Conservation (phyloP, 2,329 filamentous ascomycete species). For the Aspergillus amoenus region DNA sequence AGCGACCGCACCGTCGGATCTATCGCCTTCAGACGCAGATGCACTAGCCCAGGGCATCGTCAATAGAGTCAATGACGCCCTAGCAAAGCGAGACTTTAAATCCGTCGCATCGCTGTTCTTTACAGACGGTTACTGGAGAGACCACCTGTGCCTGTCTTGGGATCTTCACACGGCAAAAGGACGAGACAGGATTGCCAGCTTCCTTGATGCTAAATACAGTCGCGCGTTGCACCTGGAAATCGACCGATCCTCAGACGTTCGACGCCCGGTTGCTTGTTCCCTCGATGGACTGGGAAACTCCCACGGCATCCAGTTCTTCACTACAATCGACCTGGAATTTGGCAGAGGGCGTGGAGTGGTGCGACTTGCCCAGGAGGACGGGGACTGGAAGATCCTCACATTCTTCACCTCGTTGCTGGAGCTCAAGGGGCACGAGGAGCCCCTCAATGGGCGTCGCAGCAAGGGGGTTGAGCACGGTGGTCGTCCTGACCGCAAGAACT, state of each 20-base stretch:
- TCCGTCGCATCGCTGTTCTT: constrained; percentile 47
- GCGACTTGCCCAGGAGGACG: constrained; percentile 46
- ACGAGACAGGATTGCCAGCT: constrained; percentile 37
- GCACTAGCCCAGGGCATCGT: constrained; percentile 39
- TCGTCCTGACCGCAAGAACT: constrained; percentile 56
- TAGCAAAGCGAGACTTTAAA: constrained; percentile 35
- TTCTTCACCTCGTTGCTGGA: constrained; percentile 61
- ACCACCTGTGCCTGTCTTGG: constrained; percentile 58
- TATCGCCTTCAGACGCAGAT: constrained; percentile 32
- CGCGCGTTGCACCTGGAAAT: constrained; percentile 46
- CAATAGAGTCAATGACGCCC: constrained; percentile 39
- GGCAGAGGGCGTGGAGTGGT: constrained; percentile 59
- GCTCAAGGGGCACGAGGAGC: constrained; percentile 57
- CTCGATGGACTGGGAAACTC: constrained; percentile 54
- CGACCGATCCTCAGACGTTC: constrained; percentile 34
- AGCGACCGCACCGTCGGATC: constrained; percentile 29
- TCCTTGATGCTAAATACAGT: constrained; percentile 35
- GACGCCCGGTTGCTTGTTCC: constrained; percentile 44
- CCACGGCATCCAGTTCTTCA: constrained; percentile 57
- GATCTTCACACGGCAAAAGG: constrained; percentile 55
- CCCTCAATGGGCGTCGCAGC: constrained; percentile 48
- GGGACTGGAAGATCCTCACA: constrained; percentile 62
- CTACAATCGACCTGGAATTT: constrained; percentile 53
- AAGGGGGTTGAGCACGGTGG: constrained; percentile 59
- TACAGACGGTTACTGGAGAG: constrained; percentile 57